Conservation (phyloP, 768 basidiomycete species). For the Mycena sanguinolenta region DNA sequence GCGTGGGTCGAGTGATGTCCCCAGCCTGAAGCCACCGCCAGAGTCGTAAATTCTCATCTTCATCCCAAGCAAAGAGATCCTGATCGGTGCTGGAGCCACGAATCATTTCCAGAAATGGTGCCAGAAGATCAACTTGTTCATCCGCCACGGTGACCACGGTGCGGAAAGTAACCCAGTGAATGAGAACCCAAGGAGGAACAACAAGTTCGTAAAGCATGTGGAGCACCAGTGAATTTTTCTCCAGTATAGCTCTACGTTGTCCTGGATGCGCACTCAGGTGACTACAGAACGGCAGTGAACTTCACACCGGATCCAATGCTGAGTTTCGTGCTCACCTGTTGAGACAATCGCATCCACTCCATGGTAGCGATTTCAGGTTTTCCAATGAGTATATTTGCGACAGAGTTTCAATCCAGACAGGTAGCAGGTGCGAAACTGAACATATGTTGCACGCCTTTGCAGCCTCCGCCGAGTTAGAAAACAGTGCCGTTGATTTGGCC, state of each 20-base stretch:
- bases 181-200: constrained; percentile 13
- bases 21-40: neutral
- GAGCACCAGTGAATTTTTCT: neutral
- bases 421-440: neutral
- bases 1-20: too few species aligned
- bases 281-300: too few species aligned
- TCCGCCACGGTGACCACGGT: neutral
- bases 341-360: neutral
- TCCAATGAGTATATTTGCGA: neutral
- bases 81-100: neutral
- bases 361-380: too few species aligned
- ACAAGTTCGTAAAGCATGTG: constrained; percentile 9
- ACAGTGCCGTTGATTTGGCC: neutral
- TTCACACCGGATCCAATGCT: too few species aligned
- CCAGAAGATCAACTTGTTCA: neutral
- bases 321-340: neutral
- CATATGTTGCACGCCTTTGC: neutral
- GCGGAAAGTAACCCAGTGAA: constrained; percentile 24
- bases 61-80: constrained; percentile 16
- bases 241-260: neutral
- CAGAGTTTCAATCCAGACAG: constrained; percentile 18
- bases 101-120: constrained; percentile 8
- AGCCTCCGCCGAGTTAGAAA: neutral
- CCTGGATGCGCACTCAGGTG: neutral
- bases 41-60: neutral